A percentile compares a stretch with the other conserved stretches of the same genome.
Conservation (phyloP, 1,284 basidiomycete genomes). For the Naganishia sp. region DNA sequence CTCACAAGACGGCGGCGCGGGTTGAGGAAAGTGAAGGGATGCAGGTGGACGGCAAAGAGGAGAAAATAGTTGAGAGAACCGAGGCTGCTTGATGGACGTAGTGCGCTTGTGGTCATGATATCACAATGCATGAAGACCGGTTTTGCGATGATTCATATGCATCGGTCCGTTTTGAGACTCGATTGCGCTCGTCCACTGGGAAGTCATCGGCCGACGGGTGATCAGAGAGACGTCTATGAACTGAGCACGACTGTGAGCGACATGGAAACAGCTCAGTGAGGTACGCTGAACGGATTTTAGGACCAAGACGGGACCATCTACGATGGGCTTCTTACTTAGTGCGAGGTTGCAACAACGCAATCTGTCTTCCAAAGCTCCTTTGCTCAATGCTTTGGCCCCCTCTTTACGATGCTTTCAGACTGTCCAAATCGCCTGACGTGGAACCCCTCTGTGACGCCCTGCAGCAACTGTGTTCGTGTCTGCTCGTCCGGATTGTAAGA, state of each 20-base stretch:
- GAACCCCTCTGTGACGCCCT: slow-evolving; percentile 16
- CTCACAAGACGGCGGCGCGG: slow-evolving; percentile 11
- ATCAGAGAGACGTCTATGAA: background rate
- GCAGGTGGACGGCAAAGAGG: background rate
- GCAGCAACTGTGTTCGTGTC: slow-evolving; percentile 38
- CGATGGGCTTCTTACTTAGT: background rate
- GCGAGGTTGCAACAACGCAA: background rate
- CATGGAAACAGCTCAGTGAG: too few relatives aligned
- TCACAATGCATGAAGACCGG: too few relatives aligned
- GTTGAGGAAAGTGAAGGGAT: slow-evolving; percentile 7
- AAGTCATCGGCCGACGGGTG: background rate
- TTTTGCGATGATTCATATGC: too few relatives aligned
- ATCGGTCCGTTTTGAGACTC: too few relatives aligned
- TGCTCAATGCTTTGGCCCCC: slow-evolving; percentile 17
- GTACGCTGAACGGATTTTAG: too few relatives aligned
- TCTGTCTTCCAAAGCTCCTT: background rate
- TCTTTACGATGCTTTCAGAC: slow-evolving; percentile 22
- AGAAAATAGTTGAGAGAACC: background rate
- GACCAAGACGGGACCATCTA: too few relatives aligned
- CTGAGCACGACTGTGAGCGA: background rate
- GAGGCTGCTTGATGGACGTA: background rate
- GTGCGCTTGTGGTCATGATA: too few relatives aligned
- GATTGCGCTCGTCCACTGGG: too few relatives aligned
- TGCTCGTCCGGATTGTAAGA: slow-evolving; percentile 37
- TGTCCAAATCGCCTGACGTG: slow-evolving; percentile 21